Conservation (phyloP, 176 grass and related monocot genomes). For the Aegilops longissima region DNA sequence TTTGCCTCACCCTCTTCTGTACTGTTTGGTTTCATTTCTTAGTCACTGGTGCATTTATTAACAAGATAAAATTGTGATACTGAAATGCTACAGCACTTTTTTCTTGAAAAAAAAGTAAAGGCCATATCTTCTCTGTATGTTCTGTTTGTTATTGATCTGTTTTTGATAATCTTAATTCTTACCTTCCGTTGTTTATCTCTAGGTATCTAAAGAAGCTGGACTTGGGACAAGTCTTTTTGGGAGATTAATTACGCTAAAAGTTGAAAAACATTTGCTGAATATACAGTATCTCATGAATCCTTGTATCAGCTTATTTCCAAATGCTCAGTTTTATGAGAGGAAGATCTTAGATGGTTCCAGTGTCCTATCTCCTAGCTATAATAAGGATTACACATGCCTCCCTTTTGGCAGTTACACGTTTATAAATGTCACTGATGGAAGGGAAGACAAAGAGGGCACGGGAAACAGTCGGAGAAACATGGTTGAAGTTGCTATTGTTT, state of each 20-base stretch:
- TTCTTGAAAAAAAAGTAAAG: background rate
- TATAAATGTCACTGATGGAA: constrained; percentile 61
- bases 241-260: constrained; percentile 49
- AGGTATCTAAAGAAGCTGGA: constrained; percentile 67
- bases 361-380: constrained; percentile 49
- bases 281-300: constrained; percentile 77
- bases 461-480: constrained; percentile 57
- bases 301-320: constrained; percentile 71
- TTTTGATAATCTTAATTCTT: background rate
- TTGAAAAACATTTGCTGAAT: constrained; percentile 61
- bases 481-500: constrained; percentile 69
- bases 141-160: background rate
- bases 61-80: background rate
- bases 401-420: constrained; percentile 58
- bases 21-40: background rate
- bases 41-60: background rate
- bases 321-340: constrained; percentile 56
- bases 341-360: constrained; percentile 67
- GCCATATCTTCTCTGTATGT: background rate
- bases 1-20: background rate
- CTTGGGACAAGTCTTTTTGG: constrained; percentile 72
- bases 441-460: constrained; percentile 59
- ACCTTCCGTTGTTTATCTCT: background rate
- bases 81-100: background rate
- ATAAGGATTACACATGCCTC: constrained; percentile 37